A percentile compares a stretch with the other conserved stretches of the same genome.
phyloP scores from a whole-genome alignment of 352 stramenopile genomes.

The Pythium inflatum region DNA sequence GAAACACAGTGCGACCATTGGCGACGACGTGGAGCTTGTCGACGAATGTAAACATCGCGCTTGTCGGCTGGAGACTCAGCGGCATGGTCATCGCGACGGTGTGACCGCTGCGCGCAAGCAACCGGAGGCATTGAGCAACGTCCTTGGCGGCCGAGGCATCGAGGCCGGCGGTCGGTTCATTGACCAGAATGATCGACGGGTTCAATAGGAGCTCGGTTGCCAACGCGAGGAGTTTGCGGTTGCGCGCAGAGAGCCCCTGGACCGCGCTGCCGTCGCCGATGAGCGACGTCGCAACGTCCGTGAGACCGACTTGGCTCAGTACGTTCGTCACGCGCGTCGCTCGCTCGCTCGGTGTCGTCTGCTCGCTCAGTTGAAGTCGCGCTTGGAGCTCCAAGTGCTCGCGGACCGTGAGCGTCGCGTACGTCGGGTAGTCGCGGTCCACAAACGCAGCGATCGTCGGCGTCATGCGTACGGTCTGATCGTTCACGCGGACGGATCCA shows the following conservation, averaged over 20 bases:
- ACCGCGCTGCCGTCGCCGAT: slow-evolving; percentile 52
- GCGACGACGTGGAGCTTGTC: slow-evolving; percentile 60
- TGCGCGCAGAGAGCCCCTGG: slow-evolving; percentile 12
- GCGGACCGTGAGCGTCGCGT: slow-evolving; percentile 90
- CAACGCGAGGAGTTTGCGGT: slow-evolving; percentile 79
- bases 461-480: no score
- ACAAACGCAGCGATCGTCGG: no score
- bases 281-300: no score
- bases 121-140: slow-evolving; percentile 50
- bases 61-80: slow-evolving; percentile 76
- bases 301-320: no score
- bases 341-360: no score
- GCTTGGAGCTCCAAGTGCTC: slow-evolving; percentile 89
- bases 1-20: slow-evolving; percentile 43
- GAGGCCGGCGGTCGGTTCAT: slow-evolving; percentile 82
- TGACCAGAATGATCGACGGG: slow-evolving; percentile 84
- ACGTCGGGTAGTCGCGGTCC: no score
- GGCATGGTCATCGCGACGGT: slow-evolving; percentile 57
- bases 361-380: slow-evolving; percentile 62
- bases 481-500: no score
- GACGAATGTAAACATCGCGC: slow-evolving; percentile 56
- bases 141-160: slow-evolving; percentile 50
- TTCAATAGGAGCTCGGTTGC: slow-evolving; percentile 81
- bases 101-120: slow-evolving; percentile 64
- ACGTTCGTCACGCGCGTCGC: no score